Conservation (phyloP, 345 rosid species). For the Kernera saxatilis region DNA sequence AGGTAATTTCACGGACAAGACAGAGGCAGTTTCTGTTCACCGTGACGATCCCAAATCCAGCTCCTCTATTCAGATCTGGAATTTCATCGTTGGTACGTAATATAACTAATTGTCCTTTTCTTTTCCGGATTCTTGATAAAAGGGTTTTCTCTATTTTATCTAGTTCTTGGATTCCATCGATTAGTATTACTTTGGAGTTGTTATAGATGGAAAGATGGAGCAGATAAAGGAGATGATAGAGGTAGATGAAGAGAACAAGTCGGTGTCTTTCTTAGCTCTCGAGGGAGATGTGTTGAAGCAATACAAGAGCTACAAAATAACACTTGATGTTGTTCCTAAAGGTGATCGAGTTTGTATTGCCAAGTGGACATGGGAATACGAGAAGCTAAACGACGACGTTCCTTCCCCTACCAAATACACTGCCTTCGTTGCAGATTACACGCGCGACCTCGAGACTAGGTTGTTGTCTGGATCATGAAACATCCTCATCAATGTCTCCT, state of each 20-base stretch:
- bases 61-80: conserved; percentile 23
- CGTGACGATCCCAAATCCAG: conserved; percentile 7
- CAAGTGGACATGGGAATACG: conserved; percentile 26
- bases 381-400: conserved; percentile 13
- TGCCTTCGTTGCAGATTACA: conserved; percentile 15
- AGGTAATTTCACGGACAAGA: conserved; percentile 19
- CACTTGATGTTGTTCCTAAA: conserved; percentile 13
- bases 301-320: conserved; percentile 23
- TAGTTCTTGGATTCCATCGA: neutral
- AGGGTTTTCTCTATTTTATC: neutral
- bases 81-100: conserved; percentile 6
- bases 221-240: conserved; percentile 17
- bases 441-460: conserved; percentile 24
- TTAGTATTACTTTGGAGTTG: neutral
- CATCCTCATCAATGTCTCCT: neutral
- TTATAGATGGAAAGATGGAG: conserved; percentile 24
- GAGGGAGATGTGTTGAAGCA: conserved; percentile 28
- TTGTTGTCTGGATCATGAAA: conserved; percentile 15
- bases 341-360: conserved; percentile 14
- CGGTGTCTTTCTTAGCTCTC: conserved; percentile 15
- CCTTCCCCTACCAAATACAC: conserved; percentile 19
- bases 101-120: neutral
- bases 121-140: neutral
- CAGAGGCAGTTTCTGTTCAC: conserved; percentile 15
- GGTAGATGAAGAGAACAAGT: conserved; percentile 19